phyloP scores from a whole-genome alignment of 202 grass and related monocot species.

The Setaria italica region DNA sequence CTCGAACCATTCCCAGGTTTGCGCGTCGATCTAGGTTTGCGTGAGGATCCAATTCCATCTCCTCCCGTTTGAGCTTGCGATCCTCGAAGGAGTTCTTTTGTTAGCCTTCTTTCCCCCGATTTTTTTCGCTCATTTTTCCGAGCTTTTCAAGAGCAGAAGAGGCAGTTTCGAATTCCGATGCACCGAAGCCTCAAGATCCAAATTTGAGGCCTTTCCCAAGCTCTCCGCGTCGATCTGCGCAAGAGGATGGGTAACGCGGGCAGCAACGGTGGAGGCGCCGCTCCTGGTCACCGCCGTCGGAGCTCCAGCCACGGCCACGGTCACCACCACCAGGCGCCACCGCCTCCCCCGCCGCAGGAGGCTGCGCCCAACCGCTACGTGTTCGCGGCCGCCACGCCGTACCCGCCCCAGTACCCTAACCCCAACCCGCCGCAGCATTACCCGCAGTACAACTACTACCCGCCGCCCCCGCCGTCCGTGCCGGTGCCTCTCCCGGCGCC shows the following conservation, averaged over 20 bases:
- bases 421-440: constrained; percentile 80
- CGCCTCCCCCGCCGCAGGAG: constrained; percentile 56
- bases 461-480: constrained; percentile 57
- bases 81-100: constrained; percentile 3
- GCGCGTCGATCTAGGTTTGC: constrained; percentile 35
- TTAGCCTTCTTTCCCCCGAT: background rate
- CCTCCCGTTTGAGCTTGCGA: background rate
- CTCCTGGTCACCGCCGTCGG: constrained; percentile 65
- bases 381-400: constrained; percentile 80
- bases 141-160: constrained; percentile 19
- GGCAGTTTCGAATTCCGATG: constrained; percentile 35
- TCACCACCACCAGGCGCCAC: constrained; percentile 54
- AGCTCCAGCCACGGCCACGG: constrained; percentile 61
- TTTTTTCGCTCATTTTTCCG: background rate
- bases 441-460: constrained; percentile 64
- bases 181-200: constrained; percentile 38
- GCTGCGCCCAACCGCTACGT: constrained; percentile 79
- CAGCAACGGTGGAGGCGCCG: constrained; percentile 70
- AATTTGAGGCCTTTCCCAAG: constrained; percentile 32
- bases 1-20: constrained; percentile 15
- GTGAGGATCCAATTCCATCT: constrained; percentile 6
- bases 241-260: constrained; percentile 72
- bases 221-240: constrained; percentile 42
- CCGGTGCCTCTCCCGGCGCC: constrained; percentile 66
- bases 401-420: constrained; percentile 81